Percentiles rank a stretch among this genome's conserved stretches.
phyloP scores from a whole-genome alignment of 108 stramenopile genomes.

The Nitzschia sp. region DNA sequence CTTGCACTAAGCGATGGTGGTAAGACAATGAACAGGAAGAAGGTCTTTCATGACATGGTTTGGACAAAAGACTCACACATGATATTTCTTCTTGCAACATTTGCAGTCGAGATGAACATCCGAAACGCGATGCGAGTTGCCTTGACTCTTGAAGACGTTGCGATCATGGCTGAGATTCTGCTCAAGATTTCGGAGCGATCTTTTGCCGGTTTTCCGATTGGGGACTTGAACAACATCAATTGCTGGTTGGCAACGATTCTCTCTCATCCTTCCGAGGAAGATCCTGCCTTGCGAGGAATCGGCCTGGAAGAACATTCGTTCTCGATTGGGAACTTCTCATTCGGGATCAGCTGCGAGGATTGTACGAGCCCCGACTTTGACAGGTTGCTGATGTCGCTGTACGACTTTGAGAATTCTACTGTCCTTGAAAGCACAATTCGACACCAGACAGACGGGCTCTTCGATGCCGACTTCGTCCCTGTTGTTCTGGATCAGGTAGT shows the following conservation, averaged over 20 bases:
- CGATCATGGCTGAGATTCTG: constrained; percentile 35
- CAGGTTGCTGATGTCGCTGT: constrained; percentile 34
- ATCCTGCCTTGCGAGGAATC: constrained; percentile 10
- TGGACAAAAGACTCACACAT: not conserved
- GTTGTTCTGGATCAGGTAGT: constrained; percentile 22
- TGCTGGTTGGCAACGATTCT: constrained; percentile 67
- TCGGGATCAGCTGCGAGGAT: constrained; percentile 42
- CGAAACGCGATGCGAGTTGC: constrained; percentile 48
- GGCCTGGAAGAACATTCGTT: constrained; percentile 23
- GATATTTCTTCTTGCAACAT: not conserved
- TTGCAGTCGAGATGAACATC: constrained; percentile 40
- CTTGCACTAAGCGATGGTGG: constrained; percentile 32
- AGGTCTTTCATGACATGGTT: too few relatives aligned
- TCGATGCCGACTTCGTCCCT: constrained; percentile 27
- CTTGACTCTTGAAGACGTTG: constrained; percentile 34
- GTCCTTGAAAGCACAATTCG: constrained; percentile 21
- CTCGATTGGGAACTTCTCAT: constrained; percentile 25
- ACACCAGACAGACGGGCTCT: constrained; percentile 17
- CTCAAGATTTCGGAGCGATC: constrained; percentile 43
- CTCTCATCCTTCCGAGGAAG: constrained; percentile 13
- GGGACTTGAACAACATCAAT: constrained; percentile 41
- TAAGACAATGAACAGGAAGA: too few relatives aligned
- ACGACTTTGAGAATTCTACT: constrained; percentile 22
- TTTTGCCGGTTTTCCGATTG: constrained; percentile 52
- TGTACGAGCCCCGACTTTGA: constrained; percentile 52